Base-by-base conservation (phyloP, 2,329 filamentous ascomycete species). In the Fusarium tricinctum region DNA sequence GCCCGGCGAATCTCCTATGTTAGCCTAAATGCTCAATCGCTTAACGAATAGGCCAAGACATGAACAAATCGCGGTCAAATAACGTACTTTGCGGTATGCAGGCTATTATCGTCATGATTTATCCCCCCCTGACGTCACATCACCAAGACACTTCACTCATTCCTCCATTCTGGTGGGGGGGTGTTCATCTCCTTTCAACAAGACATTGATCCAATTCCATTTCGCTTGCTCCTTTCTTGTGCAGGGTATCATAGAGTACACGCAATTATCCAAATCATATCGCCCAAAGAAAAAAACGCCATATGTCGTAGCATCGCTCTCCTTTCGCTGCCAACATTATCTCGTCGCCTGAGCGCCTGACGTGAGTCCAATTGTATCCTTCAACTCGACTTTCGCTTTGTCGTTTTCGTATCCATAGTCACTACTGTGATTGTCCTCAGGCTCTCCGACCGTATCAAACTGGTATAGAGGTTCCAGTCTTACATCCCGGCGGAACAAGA, bases 401-500 rank as follows among this genome's bases (percentile, higher is more conserved):
- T 81, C 79, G 57, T 78, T 78, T 20, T 80, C 78, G 35, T 75
- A 78, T 7, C 71, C 72, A 42, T 59, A 62, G 19, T 79, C 76
- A 45, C 68, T 74, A 47, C 73, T 74, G n/a, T 73, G 71, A 6
- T 58, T 69, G 44, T 77, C 76, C 45, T 77, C 75, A 12, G 77
- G 75, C 23, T 78, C 76, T 20, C 72, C 73, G 23, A 78, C 74
- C 28, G 58, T 62, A 44, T 81, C 79, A 28, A 82, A 77, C 45
- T 78, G 78, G 47, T 83, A 83, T n/a, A 83, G 73, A 9, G 81
- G 82, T 63, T 81, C 75, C 35, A 83, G 73, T 22, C 72, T 72
- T 6, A 75, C 81, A 17, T 76, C 67, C 69, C 84, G 84, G 63
- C 81, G 80, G 40, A 83, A 81, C 42, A 90, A 73, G 23, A 91